phyloP scores from a whole-genome alignment of 305 asterid species.

The Fraxinus nigra region DNA sequence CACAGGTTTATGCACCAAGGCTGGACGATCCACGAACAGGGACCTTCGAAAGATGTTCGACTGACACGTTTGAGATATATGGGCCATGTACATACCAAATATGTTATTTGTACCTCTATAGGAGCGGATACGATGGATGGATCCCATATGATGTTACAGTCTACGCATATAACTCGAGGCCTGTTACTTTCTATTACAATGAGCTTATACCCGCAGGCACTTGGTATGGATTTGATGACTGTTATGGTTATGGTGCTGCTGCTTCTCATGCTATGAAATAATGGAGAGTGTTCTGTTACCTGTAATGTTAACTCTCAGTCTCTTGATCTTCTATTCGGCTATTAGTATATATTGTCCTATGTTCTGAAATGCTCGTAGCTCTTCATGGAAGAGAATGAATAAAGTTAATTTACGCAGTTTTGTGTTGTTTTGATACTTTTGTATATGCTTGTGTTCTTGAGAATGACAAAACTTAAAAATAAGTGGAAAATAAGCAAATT shows the following conservation, averaged over 20 bases:
- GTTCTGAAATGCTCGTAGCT: background rate
- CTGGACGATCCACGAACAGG: constrained; percentile 63
- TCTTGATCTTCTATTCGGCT: background rate
- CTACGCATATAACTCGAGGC: constrained; percentile 44
- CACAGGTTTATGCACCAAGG: constrained; percentile 80
- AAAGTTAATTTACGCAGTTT: background rate
- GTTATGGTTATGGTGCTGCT: constrained; percentile 25
- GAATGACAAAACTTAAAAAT: background rate
- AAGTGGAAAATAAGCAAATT: background rate
- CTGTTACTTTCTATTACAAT: constrained; percentile 63
- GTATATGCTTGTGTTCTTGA: background rate
- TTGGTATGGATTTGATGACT: constrained; percentile 79
- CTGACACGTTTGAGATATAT: constrained; percentile 58
- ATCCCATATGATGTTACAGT: constrained; percentile 70
- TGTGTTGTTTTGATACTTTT: background rate
- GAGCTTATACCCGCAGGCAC: constrained; percentile 51
- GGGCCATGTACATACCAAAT: constrained; percentile 93
- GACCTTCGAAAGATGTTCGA: constrained; percentile 77
- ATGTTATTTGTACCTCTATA: constrained; percentile 79
- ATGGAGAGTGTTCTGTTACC: background rate
- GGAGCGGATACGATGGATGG: constrained; percentile 94
- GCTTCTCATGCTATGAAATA: constrained; percentile 25
- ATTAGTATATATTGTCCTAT: background rate
- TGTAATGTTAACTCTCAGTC: background rate
- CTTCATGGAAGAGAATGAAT: background rate